Percentiles rank a stretch among this genome's conserved stretches.
phyloP scores from a whole-genome alignment of 2,329 filamentous ascomycete species.

The Stachybotrys echinatus region DNA sequence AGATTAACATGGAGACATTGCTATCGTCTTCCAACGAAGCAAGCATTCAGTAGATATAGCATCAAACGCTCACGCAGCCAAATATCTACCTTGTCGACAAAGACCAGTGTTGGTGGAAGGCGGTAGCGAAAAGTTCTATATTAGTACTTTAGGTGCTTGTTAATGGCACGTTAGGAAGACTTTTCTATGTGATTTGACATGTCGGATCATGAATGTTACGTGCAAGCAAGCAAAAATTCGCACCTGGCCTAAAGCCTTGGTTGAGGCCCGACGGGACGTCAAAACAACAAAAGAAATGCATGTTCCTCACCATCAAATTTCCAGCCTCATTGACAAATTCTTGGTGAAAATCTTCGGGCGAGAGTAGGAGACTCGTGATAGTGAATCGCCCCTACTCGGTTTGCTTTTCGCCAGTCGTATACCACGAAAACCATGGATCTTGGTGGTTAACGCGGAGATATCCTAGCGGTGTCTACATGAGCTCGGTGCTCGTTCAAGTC shows the following conservation, averaged over 20 bases:
- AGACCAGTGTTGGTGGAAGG: background rate
- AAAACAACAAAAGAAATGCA: no score
- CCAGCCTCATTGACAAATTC: slow-evolving; percentile 59
- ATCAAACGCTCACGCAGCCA: background rate
- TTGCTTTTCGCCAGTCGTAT: slow-evolving; percentile 90
- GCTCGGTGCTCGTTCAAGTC: slow-evolving; percentile 2
- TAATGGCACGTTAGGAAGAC: no score
- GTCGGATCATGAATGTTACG: no score
- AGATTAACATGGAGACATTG: background rate
- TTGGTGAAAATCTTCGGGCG: slow-evolving; percentile 75
- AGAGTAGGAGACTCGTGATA: slow-evolving; percentile 54
- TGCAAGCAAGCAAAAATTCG: no score
- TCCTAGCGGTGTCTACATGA: slow-evolving; percentile 54
- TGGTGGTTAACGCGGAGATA: slow-evolving; percentile 81
- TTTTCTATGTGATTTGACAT: no score
- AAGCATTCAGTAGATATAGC: background rate
- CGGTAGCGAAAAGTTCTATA: background rate
- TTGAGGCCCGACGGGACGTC: no score
- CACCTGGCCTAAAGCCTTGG: no score
- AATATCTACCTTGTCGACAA: background rate
- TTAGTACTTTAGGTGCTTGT: no score
- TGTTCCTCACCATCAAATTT: slow-evolving; percentile 88
- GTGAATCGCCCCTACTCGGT: slow-evolving; percentile 34
- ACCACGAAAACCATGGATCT: slow-evolving; percentile 75
- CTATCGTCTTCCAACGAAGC: background rate